phyloP scores from a whole-genome alignment of 2,329 filamentous ascomycete genomes.

The Epichloe gansuensis region DNA sequence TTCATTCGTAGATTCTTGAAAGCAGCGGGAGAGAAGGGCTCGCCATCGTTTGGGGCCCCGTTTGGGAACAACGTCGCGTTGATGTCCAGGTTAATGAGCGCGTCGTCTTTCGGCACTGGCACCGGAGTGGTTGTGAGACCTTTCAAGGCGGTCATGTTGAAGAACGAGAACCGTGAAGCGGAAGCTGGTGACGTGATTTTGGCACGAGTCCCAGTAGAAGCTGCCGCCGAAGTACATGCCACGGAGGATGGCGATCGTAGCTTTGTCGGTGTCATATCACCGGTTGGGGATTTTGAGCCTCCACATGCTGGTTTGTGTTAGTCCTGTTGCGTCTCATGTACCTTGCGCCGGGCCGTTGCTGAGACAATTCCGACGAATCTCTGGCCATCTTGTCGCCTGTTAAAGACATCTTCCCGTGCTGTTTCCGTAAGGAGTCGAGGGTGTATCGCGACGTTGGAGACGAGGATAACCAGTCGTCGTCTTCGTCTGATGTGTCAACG shows the following conservation, averaged over 20 bases:
- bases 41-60: slow-evolving; percentile 28
- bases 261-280: slow-evolving; percentile 5
- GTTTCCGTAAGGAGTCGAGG: background rate
- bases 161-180: slow-evolving; percentile 31
- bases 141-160: slow-evolving; percentile 31
- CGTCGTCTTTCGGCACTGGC: slow-evolving; percentile 31
- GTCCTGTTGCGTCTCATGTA: slow-evolving; percentile 11
- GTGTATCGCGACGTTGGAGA: slow-evolving; percentile 14
- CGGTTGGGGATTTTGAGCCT: background rate
- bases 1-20: slow-evolving; percentile 51
- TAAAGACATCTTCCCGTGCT: slow-evolving; percentile 17
- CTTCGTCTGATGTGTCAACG: background rate
- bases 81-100: slow-evolving; percentile 44
- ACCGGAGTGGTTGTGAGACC: slow-evolving; percentile 12
- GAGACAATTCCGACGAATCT: slow-evolving; percentile 5
- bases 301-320: slow-evolving; percentile 1
- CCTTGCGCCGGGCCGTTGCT: slow-evolving; percentile 12
- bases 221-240: background rate
- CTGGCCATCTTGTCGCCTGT: slow-evolving; percentile 18
- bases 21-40: slow-evolving; percentile 44
- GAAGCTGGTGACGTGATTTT: slow-evolving; percentile 9
- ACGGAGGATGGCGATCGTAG: background rate
- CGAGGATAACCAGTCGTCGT: background rate
- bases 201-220: background rate
- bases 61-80: slow-evolving; percentile 40